Evolutionary conservation across 2,329 filamentous ascomycete genomes (phyloP), one percentile per base, ranked within the genome.

Genomic region (Achaetomium macrosporum): DNA sequence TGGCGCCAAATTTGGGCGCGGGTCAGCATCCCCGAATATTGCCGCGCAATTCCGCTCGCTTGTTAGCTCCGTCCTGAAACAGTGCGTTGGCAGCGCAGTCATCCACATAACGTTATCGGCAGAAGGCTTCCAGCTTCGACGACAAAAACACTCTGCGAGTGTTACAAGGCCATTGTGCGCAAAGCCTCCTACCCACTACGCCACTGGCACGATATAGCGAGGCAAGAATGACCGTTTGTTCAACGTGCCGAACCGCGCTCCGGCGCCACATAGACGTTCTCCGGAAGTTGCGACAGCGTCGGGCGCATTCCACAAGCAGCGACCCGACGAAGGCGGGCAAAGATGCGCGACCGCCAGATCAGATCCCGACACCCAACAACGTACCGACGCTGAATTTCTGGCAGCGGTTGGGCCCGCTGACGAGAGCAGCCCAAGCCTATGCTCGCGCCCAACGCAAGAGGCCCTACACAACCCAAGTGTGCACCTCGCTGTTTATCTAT

Each of bases 381-480:
- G 67, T 74, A 19, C 63, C 73, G 42, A 65, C 68, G 11, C 58
- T 73, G 16, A 71, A 76, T 2, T 59, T 83, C 39, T 83, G 80
- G 79, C 75, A 78, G 62, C 72, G 79, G 0, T 70, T 84, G 2
- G 81, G 81, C 0, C 81, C 80, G 2, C 53, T 84, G 50, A 82
- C 80, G 2, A 70, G 71, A 33, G 70, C 72, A 0, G 76, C 75
- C 17, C 68, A 76, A 58, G 76, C 76, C 0, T 96, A 93, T 66
- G 83, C 79, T 15, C 78, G 84, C 19, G 80, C 83, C 43, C 90
- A 96, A 70, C 74, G 81, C 47, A 77, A 79, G 46, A 75, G 84
- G 46, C 91, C 92, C 0, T 88, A 89, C 64, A 71, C 78, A n/a
- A 95, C 89, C 10, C 91, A 96, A 72, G 68, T 95, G 56, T 76